These are phyloP conservation scores for Pulveroboletus sp. DNA, from an alignment of 768 basidiomycete genomes.

Conservation along the genomic window DNA sequence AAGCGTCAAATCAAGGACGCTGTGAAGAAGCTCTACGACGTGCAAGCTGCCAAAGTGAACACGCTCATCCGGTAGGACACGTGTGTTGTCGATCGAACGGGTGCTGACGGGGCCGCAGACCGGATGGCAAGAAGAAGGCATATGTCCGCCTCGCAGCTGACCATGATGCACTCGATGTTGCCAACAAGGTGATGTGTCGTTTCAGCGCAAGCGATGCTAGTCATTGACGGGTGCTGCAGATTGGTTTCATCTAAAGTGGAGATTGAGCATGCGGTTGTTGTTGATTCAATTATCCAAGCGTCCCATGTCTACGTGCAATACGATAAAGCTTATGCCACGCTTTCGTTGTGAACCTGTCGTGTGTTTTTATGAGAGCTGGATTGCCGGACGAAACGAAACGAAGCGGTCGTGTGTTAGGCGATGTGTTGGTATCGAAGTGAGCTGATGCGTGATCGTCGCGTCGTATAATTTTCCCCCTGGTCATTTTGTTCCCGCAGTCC, in stretches of 20 bases:
- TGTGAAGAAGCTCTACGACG: conserved; percentile 98
- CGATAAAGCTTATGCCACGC: not conserved
- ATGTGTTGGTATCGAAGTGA: not conserved
- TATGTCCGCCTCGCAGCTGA: conserved; percentile 95
- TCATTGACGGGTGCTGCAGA: conserved; percentile 40
- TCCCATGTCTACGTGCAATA: conserved; percentile 10
- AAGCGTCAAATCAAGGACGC: conserved; percentile 99
- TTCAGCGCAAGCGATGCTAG: not conserved
- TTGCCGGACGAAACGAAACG: too few relatives aligned
- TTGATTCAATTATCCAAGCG: not conserved
- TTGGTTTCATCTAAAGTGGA: conserved; percentile 80
- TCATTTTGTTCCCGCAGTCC: conserved; percentile 7
- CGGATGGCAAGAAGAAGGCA: conserved; percentile 99
- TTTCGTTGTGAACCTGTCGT: not conserved
- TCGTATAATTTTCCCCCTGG: not conserved
- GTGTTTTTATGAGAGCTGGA: too few relatives aligned
- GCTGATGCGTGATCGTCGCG: too few relatives aligned
- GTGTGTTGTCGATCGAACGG: not conserved
- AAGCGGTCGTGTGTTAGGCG: not conserved
- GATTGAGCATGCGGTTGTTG: not conserved
- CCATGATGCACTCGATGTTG: conserved; percentile 94
- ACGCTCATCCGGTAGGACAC: conserved; percentile 86
- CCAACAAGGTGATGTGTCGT: conserved; percentile 74
- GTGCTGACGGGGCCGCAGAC: conserved; percentile 43
- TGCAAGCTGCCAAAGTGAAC: conserved; percentile 94